phyloP scores from a whole-genome alignment of 208 protist genomes.

The Acanthamoeba lenticulata region DNA sequence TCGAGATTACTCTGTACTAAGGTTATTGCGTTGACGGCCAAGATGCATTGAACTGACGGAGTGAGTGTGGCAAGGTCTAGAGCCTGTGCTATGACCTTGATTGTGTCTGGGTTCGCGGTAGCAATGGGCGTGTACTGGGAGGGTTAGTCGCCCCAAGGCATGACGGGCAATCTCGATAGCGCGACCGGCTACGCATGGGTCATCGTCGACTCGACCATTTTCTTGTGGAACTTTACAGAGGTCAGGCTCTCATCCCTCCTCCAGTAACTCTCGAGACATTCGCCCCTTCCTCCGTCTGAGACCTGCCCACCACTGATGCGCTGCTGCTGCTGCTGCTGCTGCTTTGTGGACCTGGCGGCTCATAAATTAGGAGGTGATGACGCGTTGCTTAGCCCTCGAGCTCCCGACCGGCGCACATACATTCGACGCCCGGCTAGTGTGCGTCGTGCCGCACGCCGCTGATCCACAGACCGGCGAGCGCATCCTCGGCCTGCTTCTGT shows the following conservation, averaged over 20 bases:
- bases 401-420: not conserved
- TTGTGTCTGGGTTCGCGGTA: not conserved
- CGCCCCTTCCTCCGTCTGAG: not conserved
- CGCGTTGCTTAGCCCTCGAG: not conserved
- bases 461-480: slow-evolving; percentile 32
- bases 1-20: not conserved
- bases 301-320: not conserved
- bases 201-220: slow-evolving; percentile 25
- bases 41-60: not conserved
- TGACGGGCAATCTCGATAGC: not conserved
- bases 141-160: not conserved
- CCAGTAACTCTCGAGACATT: not conserved
- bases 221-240: slow-evolving; percentile 37
- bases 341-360: not conserved
- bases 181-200: slow-evolving; percentile 32
- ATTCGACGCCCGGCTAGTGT: slow-evolving; percentile 1
- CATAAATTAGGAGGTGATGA: not conserved
- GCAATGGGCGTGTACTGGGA: not conserved
- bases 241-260: not conserved
- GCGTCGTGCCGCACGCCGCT: not conserved
- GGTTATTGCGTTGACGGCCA: not conserved
- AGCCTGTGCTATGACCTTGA: not conserved
- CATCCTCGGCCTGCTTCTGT: not conserved
- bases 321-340: not conserved
- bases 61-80: not conserved